phyloP scores from a whole-genome alignment of 2,329 filamentous ascomycete species.

The Capronia epimyces region DNA sequence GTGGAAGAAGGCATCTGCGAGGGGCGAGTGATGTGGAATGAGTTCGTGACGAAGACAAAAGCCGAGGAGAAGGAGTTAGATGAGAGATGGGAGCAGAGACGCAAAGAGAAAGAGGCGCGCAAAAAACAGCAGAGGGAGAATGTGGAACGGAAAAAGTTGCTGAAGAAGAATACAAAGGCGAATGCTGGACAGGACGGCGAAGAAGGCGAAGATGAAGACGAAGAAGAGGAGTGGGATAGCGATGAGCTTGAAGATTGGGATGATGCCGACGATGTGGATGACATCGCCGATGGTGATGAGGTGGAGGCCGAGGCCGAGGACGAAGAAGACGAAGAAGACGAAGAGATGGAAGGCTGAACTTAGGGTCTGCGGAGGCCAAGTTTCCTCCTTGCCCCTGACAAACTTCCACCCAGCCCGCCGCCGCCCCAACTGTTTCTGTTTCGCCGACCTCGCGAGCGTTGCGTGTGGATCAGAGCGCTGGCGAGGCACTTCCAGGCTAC shows the following conservation, averaged over 20 bases:
- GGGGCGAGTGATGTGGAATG: constrained; percentile 95
- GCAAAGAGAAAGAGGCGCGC: constrained; percentile 74
- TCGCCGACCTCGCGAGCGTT: no score
- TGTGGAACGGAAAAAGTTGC: constrained; percentile 75
- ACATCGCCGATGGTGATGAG: constrained; percentile 22
- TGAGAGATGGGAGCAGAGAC: constrained; percentile 70
- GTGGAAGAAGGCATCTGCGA: constrained; percentile 89
- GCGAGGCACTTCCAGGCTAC: no score
- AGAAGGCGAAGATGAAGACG: constrained; percentile 49
- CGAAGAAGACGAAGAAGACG: constrained; percentile 29
- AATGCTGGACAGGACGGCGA: constrained; percentile 42
- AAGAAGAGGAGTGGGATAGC: constrained; percentile 47
- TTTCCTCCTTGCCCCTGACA: background rate
- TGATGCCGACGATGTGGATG: constrained; percentile 31
- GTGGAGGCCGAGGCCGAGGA: constrained; percentile 19
- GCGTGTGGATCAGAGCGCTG: background rate
- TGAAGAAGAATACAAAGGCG: constrained; percentile 47
- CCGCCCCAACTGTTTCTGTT: background rate
- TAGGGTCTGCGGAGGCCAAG: background rate
- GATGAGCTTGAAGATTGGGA: constrained; percentile 40
- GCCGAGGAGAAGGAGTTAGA: constrained; percentile 74
- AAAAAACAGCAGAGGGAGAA: constrained; percentile 82
- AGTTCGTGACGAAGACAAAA: constrained; percentile 79
- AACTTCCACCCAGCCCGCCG: background rate
- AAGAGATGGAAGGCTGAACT: constrained; percentile 40